Conservation (phyloP, 164 flowering plant species). For the Umbilicus rupestris region DNA sequence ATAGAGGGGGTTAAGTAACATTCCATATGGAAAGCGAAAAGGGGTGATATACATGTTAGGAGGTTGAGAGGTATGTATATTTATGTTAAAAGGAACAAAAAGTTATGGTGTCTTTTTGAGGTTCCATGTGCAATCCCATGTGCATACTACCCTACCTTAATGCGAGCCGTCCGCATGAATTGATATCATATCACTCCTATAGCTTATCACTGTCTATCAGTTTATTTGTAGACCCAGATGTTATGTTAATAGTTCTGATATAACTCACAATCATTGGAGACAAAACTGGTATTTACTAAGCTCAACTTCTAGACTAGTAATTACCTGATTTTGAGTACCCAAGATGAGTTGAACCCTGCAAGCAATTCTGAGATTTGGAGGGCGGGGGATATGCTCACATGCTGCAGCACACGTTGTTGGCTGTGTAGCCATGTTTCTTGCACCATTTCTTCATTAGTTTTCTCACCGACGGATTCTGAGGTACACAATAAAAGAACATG, state of each 20-base stretch:
- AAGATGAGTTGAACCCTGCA: neutral
- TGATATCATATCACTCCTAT: neutral
- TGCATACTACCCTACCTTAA: neutral
- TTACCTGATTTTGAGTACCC: too few relatives aligned
- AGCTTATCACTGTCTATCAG: neutral
- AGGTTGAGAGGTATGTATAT: neutral
- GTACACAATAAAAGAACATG: neutral
- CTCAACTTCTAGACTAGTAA: slow-evolving; percentile 1
- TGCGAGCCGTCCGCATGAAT: neutral
- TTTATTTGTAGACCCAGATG: neutral
- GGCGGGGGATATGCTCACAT: slow-evolving; percentile 1
- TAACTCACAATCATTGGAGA: neutral
- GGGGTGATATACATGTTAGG: neutral
- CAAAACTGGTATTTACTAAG: neutral
- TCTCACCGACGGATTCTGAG: slow-evolving; percentile 6
- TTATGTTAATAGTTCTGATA: neutral
- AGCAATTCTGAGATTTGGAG: neutral
- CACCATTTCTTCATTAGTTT: neutral
- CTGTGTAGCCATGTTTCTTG: slow-evolving; percentile 1
- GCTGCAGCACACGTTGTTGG: slow-evolving; percentile 1
- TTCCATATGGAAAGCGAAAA: neutral
- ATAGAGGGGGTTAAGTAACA: neutral
- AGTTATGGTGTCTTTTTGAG: slow-evolving; percentile 3
- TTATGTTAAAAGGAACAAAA: slow-evolving; percentile 5
- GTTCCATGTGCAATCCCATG: slow-evolving; percentile 8